Evolutionary conservation across 2,329 filamentous ascomycete species (phyloP).

Genomic region (Penicillium sp.): DNA sequence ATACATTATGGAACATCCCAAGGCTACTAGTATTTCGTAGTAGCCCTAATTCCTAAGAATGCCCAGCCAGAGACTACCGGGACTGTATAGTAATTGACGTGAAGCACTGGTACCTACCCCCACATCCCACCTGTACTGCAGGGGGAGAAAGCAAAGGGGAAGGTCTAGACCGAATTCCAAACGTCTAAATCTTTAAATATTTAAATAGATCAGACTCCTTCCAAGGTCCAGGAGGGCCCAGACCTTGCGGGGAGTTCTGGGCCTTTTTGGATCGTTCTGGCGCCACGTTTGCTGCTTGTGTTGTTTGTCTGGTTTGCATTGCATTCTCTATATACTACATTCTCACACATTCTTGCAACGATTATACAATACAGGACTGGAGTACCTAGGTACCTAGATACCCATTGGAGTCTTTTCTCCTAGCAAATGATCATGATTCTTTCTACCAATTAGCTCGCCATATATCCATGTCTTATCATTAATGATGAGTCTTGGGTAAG

Average conservation of each 20-base stretch:
- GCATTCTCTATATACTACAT: neutral
- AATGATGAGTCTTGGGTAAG: neutral
- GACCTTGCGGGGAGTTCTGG: constrained; percentile 25
- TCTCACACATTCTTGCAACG: neutral
- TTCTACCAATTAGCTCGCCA: neutral
- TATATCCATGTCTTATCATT: too few species aligned
- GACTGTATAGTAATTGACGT: neutral
- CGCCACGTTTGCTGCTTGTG: neutral
- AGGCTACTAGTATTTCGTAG: neutral
- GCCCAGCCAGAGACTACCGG: neutral
- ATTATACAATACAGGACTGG: neutral
- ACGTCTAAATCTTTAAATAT: neutral
- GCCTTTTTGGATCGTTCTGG: constrained; percentile 17
- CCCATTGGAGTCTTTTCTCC: neutral
- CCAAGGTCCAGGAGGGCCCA: constrained; percentile 24
- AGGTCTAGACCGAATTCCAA: constrained; percentile 23
- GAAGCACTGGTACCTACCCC: neutral
- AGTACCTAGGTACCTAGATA: neutral
- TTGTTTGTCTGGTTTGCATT: constrained; percentile 1
- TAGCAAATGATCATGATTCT: neutral
- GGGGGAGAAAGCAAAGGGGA: constrained; percentile 1
- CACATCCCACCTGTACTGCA: constrained; percentile 2
- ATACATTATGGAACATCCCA: neutral
- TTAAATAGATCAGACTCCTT: constrained; percentile 10
- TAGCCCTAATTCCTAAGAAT: neutral